Conservation (phyloP, 768 basidiomycete genomes). For the Mycena epipterygia region DNA sequence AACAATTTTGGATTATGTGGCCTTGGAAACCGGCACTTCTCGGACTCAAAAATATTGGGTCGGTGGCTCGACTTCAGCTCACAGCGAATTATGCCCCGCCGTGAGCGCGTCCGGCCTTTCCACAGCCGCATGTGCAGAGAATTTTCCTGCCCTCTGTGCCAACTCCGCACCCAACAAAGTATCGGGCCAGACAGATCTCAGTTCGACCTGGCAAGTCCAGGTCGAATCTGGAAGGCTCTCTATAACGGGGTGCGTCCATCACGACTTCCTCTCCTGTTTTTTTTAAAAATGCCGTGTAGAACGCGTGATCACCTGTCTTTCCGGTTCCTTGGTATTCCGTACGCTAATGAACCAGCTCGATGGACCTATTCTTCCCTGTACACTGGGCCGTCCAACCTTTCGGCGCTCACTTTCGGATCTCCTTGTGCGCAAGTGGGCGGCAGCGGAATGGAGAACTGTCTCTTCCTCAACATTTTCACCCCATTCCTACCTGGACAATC, state of each 20-base stretch:
- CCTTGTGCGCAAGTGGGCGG: constrained; percentile 46
- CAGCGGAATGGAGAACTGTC: constrained; percentile 55
- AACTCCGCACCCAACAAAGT: constrained; percentile 35
- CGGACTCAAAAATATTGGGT: constrained; percentile 33
- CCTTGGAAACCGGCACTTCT: constrained; percentile 23
- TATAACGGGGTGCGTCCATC: constrained; percentile 24
- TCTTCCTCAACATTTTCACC: constrained; percentile 63
- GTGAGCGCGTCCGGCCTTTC: constrained; percentile 25
- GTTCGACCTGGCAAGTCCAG: constrained; percentile 30
- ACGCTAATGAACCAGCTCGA: constrained; percentile 57
- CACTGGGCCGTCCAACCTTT: constrained; percentile 41
- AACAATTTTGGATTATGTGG: constrained; percentile 20
- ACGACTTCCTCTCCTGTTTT: not conserved
- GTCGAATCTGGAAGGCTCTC: constrained; percentile 25
- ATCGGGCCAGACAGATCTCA: constrained; percentile 34
- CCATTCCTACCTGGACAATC: constrained; percentile 47
- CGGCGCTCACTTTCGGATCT: constrained; percentile 50
- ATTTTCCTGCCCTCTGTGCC: constrained; percentile 32
- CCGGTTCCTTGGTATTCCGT: constrained; percentile 66
- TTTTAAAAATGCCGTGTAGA: not conserved
- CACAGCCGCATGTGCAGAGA: constrained; percentile 13
- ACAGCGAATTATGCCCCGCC: constrained; percentile 21
- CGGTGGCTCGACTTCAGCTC: constrained; percentile 15
- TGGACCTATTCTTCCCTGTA: constrained; percentile 58
- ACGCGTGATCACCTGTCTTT: constrained; percentile 62